phyloP scores from a whole-genome alignment of 1,139 yeast species.

The Geotrichum europaeum region DNA sequence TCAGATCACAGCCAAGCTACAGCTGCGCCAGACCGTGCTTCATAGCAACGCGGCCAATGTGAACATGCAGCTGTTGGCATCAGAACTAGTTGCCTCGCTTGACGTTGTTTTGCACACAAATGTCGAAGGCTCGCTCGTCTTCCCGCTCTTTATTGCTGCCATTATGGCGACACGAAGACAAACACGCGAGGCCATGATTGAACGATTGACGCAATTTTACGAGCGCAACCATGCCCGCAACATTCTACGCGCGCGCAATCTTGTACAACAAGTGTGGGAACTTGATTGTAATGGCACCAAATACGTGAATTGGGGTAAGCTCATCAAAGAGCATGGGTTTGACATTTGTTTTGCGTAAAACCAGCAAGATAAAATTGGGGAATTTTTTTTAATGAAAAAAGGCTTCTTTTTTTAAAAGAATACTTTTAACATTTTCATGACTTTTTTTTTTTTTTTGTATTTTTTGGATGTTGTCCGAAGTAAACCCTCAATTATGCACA shows the following conservation, averaged over 20 bases:
- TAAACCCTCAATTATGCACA: no score
- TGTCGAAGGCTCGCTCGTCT: slow-evolving; percentile 65
- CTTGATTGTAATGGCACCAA: slow-evolving; percentile 43
- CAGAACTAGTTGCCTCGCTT: slow-evolving; percentile 50
- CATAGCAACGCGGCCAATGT: slow-evolving; percentile 56
- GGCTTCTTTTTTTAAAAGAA: background rate
- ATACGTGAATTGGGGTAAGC: slow-evolving; percentile 59
- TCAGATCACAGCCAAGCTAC: slow-evolving; percentile 63
- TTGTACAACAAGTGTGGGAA: slow-evolving; percentile 58
- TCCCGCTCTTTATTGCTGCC: slow-evolving; percentile 74
- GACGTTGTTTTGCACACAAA: slow-evolving; percentile 59
- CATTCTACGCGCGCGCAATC: slow-evolving; percentile 50
- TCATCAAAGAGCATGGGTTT: slow-evolving; percentile 65
- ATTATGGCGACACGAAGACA: slow-evolving; percentile 50
- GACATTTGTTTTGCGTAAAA: slow-evolving; percentile 63
- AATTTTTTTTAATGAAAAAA: slow-evolving; percentile 24
- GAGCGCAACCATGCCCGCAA: slow-evolving; percentile 63
- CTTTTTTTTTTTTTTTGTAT: background rate
- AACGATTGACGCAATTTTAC: slow-evolving; percentile 50
- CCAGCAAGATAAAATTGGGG: no score
- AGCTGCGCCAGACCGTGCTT: slow-evolving; percentile 57
- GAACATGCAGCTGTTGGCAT: slow-evolving; percentile 55
- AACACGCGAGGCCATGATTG: slow-evolving; percentile 44
- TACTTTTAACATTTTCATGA: background rate
- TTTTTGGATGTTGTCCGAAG: background rate